These are phyloP conservation scores for Allium cepa DNA, from an alignment of 106 monocot species.

Conservation along the genomic window DNA sequence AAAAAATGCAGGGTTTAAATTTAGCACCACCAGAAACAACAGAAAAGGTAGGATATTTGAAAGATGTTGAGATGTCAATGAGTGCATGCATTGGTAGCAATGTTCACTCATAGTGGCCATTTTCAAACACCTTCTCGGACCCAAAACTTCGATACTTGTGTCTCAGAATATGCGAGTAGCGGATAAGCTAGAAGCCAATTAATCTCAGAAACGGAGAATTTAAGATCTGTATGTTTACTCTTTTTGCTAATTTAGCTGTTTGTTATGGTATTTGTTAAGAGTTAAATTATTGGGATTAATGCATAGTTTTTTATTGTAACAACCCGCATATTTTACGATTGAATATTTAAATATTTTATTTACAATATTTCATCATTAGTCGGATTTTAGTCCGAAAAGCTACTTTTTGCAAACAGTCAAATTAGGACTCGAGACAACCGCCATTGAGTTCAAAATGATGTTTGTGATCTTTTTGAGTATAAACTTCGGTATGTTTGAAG, in stretches of 20 bases:
- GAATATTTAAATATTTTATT: no score
- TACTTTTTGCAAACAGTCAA: no score
- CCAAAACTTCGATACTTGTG: conserved; percentile 15
- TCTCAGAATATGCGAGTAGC: background rate
- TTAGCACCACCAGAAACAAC: conserved; percentile 23
- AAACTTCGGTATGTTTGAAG: no score
- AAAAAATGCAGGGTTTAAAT: conserved; percentile 35
- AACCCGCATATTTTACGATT: no score
- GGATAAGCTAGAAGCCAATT: conserved; percentile 5
- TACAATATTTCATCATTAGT: no score
- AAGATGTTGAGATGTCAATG: conserved; percentile 58
- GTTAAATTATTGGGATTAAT: conserved; percentile 22
- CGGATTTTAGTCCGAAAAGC: no score
- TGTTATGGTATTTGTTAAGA: background rate
- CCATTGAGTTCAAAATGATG: no score
- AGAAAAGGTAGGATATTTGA: conserved; percentile 30
- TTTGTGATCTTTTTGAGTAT: no score
- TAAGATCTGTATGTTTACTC: conserved; percentile 31
- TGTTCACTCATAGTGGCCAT: conserved; percentile 97
- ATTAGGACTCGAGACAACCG: no score
- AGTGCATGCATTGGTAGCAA: conserved; percentile 65
- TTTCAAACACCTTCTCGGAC: conserved; percentile 66
- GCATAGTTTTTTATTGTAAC: no score
- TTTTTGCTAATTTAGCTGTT: background rate
- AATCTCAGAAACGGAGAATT: conserved; percentile 27